Conservation (phyloP, 2,329 filamentous ascomycete genomes). For the Fusarium sp. region DNA sequence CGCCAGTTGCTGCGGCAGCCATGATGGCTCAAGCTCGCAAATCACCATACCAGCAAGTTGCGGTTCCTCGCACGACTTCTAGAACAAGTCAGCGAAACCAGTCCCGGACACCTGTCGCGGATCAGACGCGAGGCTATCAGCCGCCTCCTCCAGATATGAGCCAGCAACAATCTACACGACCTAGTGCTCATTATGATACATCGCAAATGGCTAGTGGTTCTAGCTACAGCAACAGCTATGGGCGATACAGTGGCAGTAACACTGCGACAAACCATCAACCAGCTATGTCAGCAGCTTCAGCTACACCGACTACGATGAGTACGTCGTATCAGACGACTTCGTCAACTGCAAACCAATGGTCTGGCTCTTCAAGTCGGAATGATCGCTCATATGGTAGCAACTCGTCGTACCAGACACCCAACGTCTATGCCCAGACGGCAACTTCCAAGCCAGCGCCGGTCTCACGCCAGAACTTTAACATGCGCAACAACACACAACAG, state of each 20-base stretch:
- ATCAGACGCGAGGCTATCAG: conserved; percentile 37
- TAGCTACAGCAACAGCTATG: conserved; percentile 37
- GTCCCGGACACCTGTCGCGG: conserved; percentile 48
- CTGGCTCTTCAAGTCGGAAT: conserved; percentile 30
- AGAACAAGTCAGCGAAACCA: conserved; percentile 53
- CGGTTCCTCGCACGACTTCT: conserved; percentile 50
- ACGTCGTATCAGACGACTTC: conserved; percentile 35
- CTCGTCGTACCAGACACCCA: conserved; percentile 31
- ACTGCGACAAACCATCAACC: conserved; percentile 18
- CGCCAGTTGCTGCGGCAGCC: conserved; percentile 46
- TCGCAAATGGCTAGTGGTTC: conserved; percentile 24
- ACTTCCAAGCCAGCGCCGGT: conserved; percentile 19
- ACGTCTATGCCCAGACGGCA: conserved; percentile 33
- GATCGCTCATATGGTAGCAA: conserved; percentile 30
- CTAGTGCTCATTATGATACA: conserved; percentile 21
- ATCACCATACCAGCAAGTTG: conserved; percentile 50
- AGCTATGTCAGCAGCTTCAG: conserved; percentile 35
- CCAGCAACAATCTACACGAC: conserved; percentile 28
- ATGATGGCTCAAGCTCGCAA: conserved; percentile 49
- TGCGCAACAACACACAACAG: conserved; percentile 27
- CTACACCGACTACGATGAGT: conserved; percentile 35
- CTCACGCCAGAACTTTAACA: conserved; percentile 43
- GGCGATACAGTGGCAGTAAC: conserved; percentile 31
- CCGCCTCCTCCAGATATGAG: conserved; percentile 28
- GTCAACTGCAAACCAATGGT: conserved; percentile 46